Conservation (phyloP, 257 asterid species). For the Lycium ferocissimum region DNA sequence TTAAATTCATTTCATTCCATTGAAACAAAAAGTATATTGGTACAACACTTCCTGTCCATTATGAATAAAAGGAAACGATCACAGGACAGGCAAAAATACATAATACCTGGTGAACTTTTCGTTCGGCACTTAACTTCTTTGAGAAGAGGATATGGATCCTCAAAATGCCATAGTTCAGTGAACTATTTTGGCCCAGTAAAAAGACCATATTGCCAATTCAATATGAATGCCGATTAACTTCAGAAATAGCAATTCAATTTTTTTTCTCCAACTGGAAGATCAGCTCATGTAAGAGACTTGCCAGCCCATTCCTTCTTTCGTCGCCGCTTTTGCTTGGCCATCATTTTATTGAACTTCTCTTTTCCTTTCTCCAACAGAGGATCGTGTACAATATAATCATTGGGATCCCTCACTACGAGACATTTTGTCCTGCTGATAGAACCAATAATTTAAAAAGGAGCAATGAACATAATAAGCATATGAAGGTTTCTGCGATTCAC, state of each 20-base stretch:
- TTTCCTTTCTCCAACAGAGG: constrained; percentile 97
- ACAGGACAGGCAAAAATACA: not conserved
- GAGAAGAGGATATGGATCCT: constrained; percentile 9
- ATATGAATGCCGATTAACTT: not conserved
- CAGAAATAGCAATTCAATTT: not conserved
- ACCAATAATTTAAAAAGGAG: constrained; percentile 14
- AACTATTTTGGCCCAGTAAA: not conserved
- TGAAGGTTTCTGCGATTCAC: constrained; percentile 2
- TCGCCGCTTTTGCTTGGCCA: constrained; percentile 86
- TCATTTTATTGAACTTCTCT: constrained; percentile 93
- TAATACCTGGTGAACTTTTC: not conserved
- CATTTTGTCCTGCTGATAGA: constrained; percentile 73
- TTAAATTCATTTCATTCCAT: constrained; percentile 1
- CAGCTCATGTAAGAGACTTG: constrained; percentile 69
- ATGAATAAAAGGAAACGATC: constrained; percentile 15
- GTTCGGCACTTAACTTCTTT: not conserved
- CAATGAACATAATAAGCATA: not conserved
- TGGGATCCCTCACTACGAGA: constrained; percentile 84
- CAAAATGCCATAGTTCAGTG: not conserved
- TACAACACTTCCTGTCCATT: constrained; percentile 7
- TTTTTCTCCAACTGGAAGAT: constrained; percentile 7
- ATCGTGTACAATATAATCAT: constrained; percentile 89
- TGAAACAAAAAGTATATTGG: constrained; percentile 15
- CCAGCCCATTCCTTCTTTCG: constrained; percentile 96
- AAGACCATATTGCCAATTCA: not conserved